Conservation (phyloP, 805 yeast species). For the Yarrowia divulgata region DNA sequence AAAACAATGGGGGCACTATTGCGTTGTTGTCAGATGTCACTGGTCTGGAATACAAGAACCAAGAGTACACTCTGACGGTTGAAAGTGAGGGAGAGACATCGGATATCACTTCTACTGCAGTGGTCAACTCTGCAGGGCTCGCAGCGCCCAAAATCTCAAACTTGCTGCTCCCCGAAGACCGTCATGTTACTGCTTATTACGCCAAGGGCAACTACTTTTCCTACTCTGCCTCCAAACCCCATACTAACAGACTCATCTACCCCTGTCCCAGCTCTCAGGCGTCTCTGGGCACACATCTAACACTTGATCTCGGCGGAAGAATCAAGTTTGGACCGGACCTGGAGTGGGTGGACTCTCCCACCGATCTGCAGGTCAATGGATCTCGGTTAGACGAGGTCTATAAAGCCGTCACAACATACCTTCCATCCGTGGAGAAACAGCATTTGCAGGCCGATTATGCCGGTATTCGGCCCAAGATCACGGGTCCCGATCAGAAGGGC, state of each 20-base stretch:
- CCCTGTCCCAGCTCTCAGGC: conserved; percentile 78
- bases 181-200: conserved; percentile 65
- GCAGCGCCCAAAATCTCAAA: conserved; percentile 77
- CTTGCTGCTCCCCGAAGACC: conserved; percentile 66
- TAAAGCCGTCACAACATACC: conserved; percentile 65
- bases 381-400: conserved; percentile 62
- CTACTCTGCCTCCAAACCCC: conserved; percentile 58
- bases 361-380: conserved; percentile 47
- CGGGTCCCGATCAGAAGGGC: conserved; percentile 53
- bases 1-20: conserved; percentile 66
- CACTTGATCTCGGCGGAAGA: conserved; percentile 81
- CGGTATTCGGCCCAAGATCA: conserved; percentile 84
- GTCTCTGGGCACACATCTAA: conserved; percentile 88
- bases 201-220: conserved; percentile 88
- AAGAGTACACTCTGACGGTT: conserved; percentile 42
- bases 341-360: conserved; percentile 67
- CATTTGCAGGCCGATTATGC: conserved; percentile 72
- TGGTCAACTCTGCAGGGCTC: conserved; percentile 82
- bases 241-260: conserved; percentile 66
- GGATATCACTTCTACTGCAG: conserved; percentile 56
- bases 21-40: conserved; percentile 68
- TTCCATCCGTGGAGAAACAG: conserved; percentile 62
- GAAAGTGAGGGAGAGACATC: conserved; percentile 43
- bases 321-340: conserved; percentile 88
- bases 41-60: conserved; percentile 47